Conservation (phyloP, 305 asterid species). For the Solanum chacoense region DNA sequence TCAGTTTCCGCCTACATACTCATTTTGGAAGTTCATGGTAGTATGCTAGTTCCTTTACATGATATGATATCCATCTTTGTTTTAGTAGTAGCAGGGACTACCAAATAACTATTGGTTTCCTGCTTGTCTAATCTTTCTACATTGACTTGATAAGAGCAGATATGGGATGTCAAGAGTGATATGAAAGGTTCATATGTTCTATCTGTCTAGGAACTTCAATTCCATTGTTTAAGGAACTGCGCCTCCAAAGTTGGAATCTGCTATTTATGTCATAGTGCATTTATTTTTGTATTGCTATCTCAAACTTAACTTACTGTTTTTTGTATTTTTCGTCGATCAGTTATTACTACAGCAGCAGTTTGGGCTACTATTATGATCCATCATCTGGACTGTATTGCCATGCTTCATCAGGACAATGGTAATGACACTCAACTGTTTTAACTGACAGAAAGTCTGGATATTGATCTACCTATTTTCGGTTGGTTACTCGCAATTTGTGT, state of each 20-base stretch:
- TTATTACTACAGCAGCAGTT: slow-evolving; percentile 84
- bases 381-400: slow-evolving; percentile 70
- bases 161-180: neutral
- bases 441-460: neutral
- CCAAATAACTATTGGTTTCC: neutral
- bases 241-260: neutral
- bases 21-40: neutral
- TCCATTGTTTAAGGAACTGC: neutral
- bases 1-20: neutral
- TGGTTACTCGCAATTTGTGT: neutral
- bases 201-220: neutral
- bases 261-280: neutral
- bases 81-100: neutral
- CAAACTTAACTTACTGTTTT: neutral
- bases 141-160: neutral
- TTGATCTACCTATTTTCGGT: neutral
- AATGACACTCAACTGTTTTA: slow-evolving; percentile 5
- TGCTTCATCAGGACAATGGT: slow-evolving; percentile 95
- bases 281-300: neutral
- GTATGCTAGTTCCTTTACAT: neutral
- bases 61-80: neutral
- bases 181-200: neutral
- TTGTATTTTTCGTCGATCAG: slow-evolving; percentile 23
- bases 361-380: slow-evolving; percentile 90
- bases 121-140: neutral